phyloP scores from a whole-genome alignment of 345 rosid species.

The Capsella bursapastoris region DNA sequence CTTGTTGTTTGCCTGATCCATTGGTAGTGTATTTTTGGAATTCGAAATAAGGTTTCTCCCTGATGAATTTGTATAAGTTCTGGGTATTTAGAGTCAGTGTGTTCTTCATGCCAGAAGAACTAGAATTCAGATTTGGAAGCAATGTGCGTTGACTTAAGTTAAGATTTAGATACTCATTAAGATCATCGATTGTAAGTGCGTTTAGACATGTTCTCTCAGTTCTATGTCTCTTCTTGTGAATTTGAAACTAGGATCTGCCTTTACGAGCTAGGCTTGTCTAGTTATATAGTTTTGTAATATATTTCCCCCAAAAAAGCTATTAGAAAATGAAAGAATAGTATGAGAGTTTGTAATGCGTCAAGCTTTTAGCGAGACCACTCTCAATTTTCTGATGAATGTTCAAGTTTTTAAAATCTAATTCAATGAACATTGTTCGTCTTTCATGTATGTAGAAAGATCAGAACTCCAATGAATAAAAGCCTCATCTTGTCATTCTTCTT shows the following conservation, averaged over 20 bases:
- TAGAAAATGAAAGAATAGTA: neutral
- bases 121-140: slow-evolving; percentile 25
- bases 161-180: neutral
- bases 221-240: neutral
- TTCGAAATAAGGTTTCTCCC: neutral
- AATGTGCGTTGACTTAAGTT: slow-evolving; percentile 17
- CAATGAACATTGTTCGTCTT: slow-evolving; percentile 26
- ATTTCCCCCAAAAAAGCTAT: neutral
- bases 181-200: neutral
- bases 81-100: slow-evolving; percentile 8
- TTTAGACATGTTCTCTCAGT: neutral
- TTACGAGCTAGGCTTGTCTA: neutral
- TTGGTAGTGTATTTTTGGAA: neutral
- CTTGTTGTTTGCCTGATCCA: neutral
- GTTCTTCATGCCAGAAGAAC: neutral
- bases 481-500: slow-evolving; percentile 78
- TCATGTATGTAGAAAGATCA: slow-evolving; percentile 62
- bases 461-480: slow-evolving; percentile 73
- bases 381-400: slow-evolving; percentile 18
- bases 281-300: neutral
- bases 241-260: slow-evolving; percentile 21
- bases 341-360: slow-evolving; percentile 7
- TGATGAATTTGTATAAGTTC: neutral
- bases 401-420: slow-evolving; percentile 3
- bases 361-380: neutral